Percentiles rank a stretch among this genome's conserved stretches.
Evolutionary conservation across 768 basidiomycete genomes (phyloP).

Genomic region (Termitomyces sp.): DNA sequence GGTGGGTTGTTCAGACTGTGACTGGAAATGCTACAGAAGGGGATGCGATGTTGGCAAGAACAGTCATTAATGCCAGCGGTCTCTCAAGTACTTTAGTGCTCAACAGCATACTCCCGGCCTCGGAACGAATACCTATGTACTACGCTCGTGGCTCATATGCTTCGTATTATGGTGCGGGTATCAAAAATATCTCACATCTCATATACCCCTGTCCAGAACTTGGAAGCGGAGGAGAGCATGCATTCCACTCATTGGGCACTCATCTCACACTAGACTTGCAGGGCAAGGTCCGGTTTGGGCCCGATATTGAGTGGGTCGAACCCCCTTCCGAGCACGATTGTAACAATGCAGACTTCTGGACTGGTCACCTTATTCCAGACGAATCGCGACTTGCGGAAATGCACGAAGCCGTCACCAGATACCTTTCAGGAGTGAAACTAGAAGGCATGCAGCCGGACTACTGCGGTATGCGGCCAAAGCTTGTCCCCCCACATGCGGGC

Average conservation of each 20-base stretch:
- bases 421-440: slow-evolving; percentile 57
- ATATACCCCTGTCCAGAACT: slow-evolving; percentile 88
- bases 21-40: slow-evolving; percentile 39
- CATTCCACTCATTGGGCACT: slow-evolving; percentile 84
- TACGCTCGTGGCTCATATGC: slow-evolving; percentile 86
- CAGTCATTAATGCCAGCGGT: slow-evolving; percentile 80
- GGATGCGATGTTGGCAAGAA: slow-evolving; percentile 67
- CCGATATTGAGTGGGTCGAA: slow-evolving; percentile 84
- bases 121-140: slow-evolving; percentile 62
- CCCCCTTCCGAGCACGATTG: slow-evolving; percentile 38
- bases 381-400: slow-evolving; percentile 60
- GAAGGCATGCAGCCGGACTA: slow-evolving; percentile 76
- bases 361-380: slow-evolving; percentile 52
- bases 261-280: slow-evolving; percentile 86
- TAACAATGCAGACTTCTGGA: slow-evolving; percentile 73
- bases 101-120: slow-evolving; percentile 58
- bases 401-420: slow-evolving; percentile 63
- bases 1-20: slow-evolving; percentile 86
- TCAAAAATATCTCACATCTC: slow-evolving; percentile 60
- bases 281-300: slow-evolving; percentile 85
- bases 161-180: slow-evolving; percentile 77
- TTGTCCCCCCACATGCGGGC: slow-evolving; percentile 64
- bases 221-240: slow-evolving; percentile 41
- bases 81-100: slow-evolving; percentile 65
- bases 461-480: slow-evolving; percentile 81